These are phyloP conservation scores for Aspergillus tubingensis DNA, from an alignment of 2,329 filamentous ascomycete species.

Conservation along the genomic window DNA sequence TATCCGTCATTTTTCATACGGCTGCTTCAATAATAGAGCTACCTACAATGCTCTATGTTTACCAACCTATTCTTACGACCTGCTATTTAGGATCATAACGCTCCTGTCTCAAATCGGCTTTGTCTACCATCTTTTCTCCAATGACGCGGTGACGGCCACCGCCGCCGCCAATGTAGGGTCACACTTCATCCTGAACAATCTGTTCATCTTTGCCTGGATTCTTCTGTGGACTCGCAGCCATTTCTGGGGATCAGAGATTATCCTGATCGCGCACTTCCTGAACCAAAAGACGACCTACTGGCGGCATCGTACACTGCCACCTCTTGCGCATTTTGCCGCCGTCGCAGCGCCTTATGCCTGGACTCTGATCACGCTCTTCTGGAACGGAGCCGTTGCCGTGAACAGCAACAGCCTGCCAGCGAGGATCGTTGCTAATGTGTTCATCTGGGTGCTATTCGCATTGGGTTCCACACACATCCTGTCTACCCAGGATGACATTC, in stretches of 20 bases:
- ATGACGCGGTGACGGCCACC: conserved; percentile 62
- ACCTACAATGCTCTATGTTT: not conserved
- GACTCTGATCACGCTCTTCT: conserved; percentile 84
- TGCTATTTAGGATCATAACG: conserved; percentile 63
- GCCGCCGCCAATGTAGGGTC: conserved; percentile 74
- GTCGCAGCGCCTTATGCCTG: conserved; percentile 79
- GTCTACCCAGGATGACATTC: conserved; percentile 72
- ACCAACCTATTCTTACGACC: not conserved
- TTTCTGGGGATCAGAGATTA: conserved; percentile 74
- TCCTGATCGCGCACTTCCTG: conserved; percentile 78
- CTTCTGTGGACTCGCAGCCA: conserved; percentile 77
- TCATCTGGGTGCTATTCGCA: conserved; percentile 79
- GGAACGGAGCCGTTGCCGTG: conserved; percentile 84
- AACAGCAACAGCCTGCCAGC: conserved; percentile 66
- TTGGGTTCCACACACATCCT: conserved; percentile 77
- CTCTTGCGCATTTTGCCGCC: conserved; percentile 74
- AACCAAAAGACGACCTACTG: conserved; percentile 80
- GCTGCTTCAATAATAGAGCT: not conserved
- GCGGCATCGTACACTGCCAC: conserved; percentile 70
- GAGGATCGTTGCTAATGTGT: conserved; percentile 81
- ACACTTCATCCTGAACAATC: conserved; percentile 84
- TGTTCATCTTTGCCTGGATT: conserved; percentile 78
- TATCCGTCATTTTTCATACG: not conserved
- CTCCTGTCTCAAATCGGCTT: conserved; percentile 77
- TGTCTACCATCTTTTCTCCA: conserved; percentile 73